Evolutionary conservation across 179 eudicot genomes (phyloP).

Genomic region (Sideroxylon spinosum): DNA sequence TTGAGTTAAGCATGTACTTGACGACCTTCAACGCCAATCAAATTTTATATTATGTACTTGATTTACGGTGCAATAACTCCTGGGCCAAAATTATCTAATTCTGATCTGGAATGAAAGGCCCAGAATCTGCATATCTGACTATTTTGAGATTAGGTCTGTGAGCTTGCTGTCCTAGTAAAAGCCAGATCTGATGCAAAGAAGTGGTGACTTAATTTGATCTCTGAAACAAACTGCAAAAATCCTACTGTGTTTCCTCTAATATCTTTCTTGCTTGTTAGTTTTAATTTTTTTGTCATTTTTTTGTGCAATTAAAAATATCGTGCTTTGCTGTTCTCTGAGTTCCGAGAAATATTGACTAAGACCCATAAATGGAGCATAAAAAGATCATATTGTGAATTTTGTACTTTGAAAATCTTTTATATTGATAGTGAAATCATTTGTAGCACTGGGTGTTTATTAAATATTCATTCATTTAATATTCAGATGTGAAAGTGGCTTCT

Average conservation of each 20-base stretch:
- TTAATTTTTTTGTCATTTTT: neutral
- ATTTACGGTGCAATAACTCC: neutral
- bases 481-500: conserved; percentile 1
- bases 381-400: neutral
- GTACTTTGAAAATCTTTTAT: neutral
- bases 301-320: neutral
- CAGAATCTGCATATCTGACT: no score
- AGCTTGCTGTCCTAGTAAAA: no score
- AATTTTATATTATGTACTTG: neutral
- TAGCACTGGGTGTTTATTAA: neutral
- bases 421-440: neutral
- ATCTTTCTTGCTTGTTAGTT: neutral
- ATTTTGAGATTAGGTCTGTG: no score
- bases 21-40: neutral
- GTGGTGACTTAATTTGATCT: neutral
- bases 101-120: neutral
- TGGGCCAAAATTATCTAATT: neutral
- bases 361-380: neutral
- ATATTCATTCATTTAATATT: neutral
- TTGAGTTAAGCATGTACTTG: neutral
- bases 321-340: neutral
- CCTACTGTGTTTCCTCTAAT: neutral
- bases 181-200: no score
- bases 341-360: neutral
- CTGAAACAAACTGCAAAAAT: neutral